Evolutionary conservation across 352 stramenopile species (phyloP), one percentile per base, ranked within the genome.

Genomic region (Aphanomyces cochlioides): DNA sequence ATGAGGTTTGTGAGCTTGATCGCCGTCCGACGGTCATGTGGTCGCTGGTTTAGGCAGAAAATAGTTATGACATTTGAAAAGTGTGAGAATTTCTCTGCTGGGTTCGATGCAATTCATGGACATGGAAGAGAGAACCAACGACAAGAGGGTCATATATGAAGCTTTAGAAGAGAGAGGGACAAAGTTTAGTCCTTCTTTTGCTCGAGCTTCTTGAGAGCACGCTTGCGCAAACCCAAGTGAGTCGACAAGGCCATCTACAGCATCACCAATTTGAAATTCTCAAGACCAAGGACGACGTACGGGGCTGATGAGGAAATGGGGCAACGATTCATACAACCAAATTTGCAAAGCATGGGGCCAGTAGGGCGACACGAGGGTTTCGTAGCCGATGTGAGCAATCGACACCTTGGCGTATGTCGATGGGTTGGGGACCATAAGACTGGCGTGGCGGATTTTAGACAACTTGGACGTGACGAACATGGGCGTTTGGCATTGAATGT

Each of bases 401-500:
- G 12, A 28, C 58, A 47, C 61, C 38, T 85, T 85, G 58, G 93
- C 96, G 84, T 98, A 99, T 43, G 88, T 88, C 8, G 86, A 73
- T 7, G 96, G 89, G 59, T 83, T 93, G 37, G 96, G 96, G 64
- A 98, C 94, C 74, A 92, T 93, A 70, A 99, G 87, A 67, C 78
- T 95, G 67, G 93, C 78, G 72, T 98, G 94, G 63, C 96, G 90
- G 84, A 99, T 98, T 82, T 99, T 99, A 66, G 96, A 96, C 56
- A 99, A 81, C 83, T 99, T 99, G 34, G 97, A 99, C 41, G 96
- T 96, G 67, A 99, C 97, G 73, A 99, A 99, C 82, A 99, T 98
- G 39, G 98, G 97, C 74, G 97, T 92, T 77, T 99, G 97, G 82
- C 96, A 99, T 79, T 99, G 96, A 36, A 98, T 88, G 73, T 90